Evolutionary conservation across 495 filamentous ascomycete species (phyloP), one percentile per base, ranked within the genome.

Genomic region (Xylaria longipes): DNA sequence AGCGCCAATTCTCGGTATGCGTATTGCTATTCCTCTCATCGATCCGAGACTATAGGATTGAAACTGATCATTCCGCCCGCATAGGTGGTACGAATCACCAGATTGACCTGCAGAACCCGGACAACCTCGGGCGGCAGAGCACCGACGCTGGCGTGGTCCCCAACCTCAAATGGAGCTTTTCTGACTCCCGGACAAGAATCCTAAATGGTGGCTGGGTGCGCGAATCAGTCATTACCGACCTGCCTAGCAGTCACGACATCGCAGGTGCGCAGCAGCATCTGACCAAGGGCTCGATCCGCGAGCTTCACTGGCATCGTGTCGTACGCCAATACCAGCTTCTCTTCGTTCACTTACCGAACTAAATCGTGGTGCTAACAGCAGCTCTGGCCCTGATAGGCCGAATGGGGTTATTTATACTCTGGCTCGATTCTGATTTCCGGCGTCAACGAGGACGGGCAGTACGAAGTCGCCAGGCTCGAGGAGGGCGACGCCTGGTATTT

Each of bases 401-500:
- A 92, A 80, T 91, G 89, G 89, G 90, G 88, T 14, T 87, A 87
- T 68, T 81, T 91, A 1, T 90, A 90, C 68, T 74, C 82, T 4
- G 89, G 90, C 25, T 85, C 82, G 29, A 82, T 91, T 6, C 75
- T 86, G 3, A 78, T 91, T 15, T 87, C 87, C 11, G 89, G 85
- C 5, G 88, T 91, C 31, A 86, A 91, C 74, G 86, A 91, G 75
- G 78, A 88, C 61, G 89, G 89, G 27, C 73, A 82, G 39, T 87
- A 84, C 69, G 84, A 87, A 57, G 84, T 87, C 27, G 84, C 87
- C 50, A 84, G 80, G 52, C 84, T 91, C 20, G 81, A 85, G 17
- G 84, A 82, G 20, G 90, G 90, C 11, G 90, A 91, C 69, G 86
- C 90, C 57, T 92, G 89, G 89, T 90, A 91, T 77, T 90, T 91